Percentiles rank a stretch among this genome's conserved stretches.
Conservation (phyloP, 768 basidiomycete species). For the Russula compacta region DNA sequence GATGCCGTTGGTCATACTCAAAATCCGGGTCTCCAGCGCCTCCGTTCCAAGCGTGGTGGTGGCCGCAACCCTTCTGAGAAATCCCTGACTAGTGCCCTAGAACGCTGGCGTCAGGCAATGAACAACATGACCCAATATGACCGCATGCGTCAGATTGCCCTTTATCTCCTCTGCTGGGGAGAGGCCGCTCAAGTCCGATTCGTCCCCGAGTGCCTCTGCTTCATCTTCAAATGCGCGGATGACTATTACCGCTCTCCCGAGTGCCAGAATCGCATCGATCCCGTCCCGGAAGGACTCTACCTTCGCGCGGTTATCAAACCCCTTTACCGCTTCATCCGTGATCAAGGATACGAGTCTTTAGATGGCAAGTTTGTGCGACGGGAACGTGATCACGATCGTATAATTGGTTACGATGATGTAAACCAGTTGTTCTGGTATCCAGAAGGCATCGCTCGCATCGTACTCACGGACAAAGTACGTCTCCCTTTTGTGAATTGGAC, state of each 20-base stretch:
- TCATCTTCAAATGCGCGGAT: constrained; percentile 99
- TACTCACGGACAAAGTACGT: constrained; percentile 76
- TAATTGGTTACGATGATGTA: constrained; percentile 98
- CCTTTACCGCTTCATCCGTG: constrained; percentile 90
- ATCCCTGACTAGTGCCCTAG: constrained; percentile 73
- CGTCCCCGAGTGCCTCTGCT: constrained; percentile 92
- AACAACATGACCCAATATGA: constrained; percentile 98
- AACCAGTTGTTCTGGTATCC: constrained; percentile 99
- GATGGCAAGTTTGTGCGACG: constrained; percentile 92
- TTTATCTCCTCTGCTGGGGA: constrained; percentile 95
- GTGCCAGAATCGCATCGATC: constrained; percentile 85
- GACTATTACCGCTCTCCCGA: constrained; percentile 99
- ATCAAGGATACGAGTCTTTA: constrained; percentile 94
- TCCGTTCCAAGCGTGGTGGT: constrained; percentile 53
- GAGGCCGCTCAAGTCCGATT: constrained; percentile 97
- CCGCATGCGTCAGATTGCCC: constrained; percentile 88
- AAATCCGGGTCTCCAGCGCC: constrained; percentile 80
- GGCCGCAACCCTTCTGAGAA: constrained; percentile 51
- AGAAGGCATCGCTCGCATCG: constrained; percentile 91
- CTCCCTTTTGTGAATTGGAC: neutral
- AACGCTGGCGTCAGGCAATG: constrained; percentile 96
- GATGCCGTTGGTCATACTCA: constrained; percentile 90
- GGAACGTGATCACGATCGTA: constrained; percentile 87
- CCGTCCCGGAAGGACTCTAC: constrained; percentile 94
- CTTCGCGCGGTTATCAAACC: constrained; percentile 86